Evolutionary conservation across 2,329 filamentous ascomycete species (phyloP).

Genomic region (Aureobasidium sp.): DNA sequence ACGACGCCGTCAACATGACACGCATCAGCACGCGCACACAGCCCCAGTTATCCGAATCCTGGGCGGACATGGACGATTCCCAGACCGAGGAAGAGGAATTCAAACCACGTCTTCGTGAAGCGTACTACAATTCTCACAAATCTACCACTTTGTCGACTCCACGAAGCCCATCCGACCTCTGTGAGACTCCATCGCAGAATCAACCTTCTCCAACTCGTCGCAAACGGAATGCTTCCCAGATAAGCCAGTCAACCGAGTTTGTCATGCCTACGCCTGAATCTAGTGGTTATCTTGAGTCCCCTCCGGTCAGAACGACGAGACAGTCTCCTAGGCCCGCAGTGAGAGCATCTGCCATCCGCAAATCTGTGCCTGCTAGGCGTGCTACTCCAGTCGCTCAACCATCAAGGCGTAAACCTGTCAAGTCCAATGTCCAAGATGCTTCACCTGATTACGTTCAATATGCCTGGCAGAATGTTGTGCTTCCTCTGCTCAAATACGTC

Average conservation of each 20-base stretch:
- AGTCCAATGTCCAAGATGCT: background rate
- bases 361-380: background rate
- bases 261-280: slow-evolving; percentile 14
- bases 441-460: slow-evolving; percentile 16
- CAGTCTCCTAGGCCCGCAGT: slow-evolving; percentile 6
- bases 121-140: slow-evolving; percentile 10
- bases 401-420: background rate
- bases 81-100: background rate
- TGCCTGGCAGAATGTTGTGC: slow-evolving; percentile 29
- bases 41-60: slow-evolving; percentile 16
- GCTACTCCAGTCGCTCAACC: background rate
- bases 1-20: slow-evolving; percentile 7
- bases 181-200: background rate
- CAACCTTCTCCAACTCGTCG: background rate
- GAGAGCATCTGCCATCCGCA: slow-evolving; percentile 21
- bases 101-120: slow-evolving; percentile 6
- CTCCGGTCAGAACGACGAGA: background rate
- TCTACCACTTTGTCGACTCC: background rate
- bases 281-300: background rate
- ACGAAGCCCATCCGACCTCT: background rate
- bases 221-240: slow-evolving; percentile 6
- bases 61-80: slow-evolving; percentile 14
- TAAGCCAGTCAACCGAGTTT: slow-evolving; percentile 1
- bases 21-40: slow-evolving; percentile 3
- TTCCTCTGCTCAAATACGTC: slow-evolving; percentile 41